phyloP scores from a whole-genome alignment of 1,284 basidiomycete genomes.

The Heterobasidion annosum region DNA sequence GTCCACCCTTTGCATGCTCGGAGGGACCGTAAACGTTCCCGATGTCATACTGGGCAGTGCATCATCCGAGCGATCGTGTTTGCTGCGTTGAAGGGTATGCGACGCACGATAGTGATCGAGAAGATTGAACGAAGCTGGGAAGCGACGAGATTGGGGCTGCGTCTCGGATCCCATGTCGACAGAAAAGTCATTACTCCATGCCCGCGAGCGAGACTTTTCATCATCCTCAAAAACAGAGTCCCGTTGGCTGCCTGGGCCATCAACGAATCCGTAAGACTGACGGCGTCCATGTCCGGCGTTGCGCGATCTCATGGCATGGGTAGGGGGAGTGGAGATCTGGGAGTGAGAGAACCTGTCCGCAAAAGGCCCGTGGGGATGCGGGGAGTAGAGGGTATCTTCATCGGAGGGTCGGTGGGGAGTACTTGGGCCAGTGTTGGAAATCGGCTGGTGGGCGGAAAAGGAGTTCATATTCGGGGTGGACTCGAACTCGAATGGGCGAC shows the following conservation, averaged over 20 bases:
- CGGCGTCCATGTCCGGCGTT: not conserved
- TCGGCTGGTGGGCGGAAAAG: not conserved
- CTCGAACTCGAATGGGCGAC: not conserved
- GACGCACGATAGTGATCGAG: not conserved
- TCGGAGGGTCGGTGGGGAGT: not conserved
- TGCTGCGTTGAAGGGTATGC: not conserved
- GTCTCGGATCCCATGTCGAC: not conserved
- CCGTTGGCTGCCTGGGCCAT: not conserved
- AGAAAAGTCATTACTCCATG: not conserved
- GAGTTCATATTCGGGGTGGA: not conserved
- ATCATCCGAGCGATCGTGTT: not conserved
- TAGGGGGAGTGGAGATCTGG: not conserved
- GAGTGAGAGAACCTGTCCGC: not conserved
- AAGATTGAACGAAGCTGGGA: not conserved
- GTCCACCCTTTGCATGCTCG: not conserved
- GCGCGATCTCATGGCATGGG: not conserved
- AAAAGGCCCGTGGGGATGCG: not conserved
- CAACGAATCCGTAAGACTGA: not conserved
- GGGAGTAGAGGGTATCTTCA: not conserved
- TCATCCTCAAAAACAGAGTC: not conserved
- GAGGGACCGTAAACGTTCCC: not conserved
- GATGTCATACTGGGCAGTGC: not conserved
- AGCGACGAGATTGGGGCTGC: not conserved
- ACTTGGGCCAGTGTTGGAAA: not conserved
- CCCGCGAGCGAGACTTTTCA: not conserved